Evolutionary conservation across 495 filamentous ascomycete species (phyloP).

Genomic region (Hapsidospora chrysogenum): DNA sequence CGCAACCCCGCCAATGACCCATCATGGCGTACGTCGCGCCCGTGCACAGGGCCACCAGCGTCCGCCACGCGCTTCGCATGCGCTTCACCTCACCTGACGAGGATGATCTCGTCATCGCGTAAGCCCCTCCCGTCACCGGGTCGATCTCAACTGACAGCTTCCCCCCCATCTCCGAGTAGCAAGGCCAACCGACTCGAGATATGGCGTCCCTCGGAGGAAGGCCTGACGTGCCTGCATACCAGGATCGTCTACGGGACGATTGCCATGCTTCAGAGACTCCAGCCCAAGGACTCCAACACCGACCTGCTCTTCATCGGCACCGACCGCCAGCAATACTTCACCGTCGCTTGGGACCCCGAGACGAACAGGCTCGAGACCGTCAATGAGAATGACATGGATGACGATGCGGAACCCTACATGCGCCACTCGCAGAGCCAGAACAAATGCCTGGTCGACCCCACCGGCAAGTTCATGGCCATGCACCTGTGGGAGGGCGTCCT

Average conservation of each 20-base stretch:
- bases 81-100: conserved; percentile 56
- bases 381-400: conserved; percentile 38
- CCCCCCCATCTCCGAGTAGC: conserved; percentile 23
- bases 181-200: conserved; percentile 90
- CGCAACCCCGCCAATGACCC: neutral
- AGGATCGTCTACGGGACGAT: conserved; percentile 66
- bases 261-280: conserved; percentile 68
- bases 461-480: conserved; percentile 61
- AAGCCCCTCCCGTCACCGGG: conserved; percentile 23
- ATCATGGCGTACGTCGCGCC: conserved; percentile 88
- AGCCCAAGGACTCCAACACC: conserved; percentile 50
- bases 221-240: conserved; percentile 35
- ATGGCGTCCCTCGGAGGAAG: conserved; percentile 32
- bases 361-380: conserved; percentile 48
- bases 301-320: conserved; percentile 91
- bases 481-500: conserved; percentile 83
- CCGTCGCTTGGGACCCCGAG: conserved; percentile 60
- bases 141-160: no score
- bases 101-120: conserved; percentile 79
- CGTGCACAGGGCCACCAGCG: conserved; percentile 79
- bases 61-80: conserved; percentile 72
- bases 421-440: conserved; percentile 61
- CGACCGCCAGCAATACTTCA: conserved; percentile 78
- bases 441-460: conserved; percentile 69
- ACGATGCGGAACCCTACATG: conserved; percentile 64